Conservation (phyloP, 768 basidiomycete species). For the Mrakia frigida region DNA sequence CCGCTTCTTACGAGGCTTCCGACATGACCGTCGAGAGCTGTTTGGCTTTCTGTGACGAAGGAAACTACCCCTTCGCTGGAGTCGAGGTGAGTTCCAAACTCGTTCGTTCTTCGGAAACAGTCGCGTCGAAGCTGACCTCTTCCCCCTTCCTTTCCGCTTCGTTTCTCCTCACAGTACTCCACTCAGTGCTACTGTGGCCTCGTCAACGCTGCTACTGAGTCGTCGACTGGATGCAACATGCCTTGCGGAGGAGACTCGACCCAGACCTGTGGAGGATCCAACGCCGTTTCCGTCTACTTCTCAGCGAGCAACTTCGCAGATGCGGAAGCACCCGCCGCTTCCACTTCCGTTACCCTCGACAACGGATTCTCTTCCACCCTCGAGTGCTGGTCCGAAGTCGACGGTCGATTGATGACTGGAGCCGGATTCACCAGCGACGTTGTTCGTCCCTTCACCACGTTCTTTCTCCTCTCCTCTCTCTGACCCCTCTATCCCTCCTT, state of each 20-base stretch:
- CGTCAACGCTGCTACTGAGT: conserved; percentile 10
- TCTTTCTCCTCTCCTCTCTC: no score
- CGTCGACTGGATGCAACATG: conserved; percentile 23
- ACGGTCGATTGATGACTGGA: conserved; percentile 19
- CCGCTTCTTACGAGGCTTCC: no score
- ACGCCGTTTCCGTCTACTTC: not conserved
- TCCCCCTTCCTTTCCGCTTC: no score
- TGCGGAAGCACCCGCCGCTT: not conserved
- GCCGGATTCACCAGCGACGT: not conserved
- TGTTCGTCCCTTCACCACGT: no score
- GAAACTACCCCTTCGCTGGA: no score
- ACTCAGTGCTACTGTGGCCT: not conserved
- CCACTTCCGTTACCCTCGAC: not conserved
- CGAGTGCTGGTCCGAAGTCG: conserved; percentile 7
- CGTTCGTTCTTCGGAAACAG: no score
- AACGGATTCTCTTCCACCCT: not conserved
- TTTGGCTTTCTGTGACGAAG: no score
- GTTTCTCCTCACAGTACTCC: not conserved
- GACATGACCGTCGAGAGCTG: no score
- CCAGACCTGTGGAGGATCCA: conserved; percentile 22
- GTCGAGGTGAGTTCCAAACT: no score
- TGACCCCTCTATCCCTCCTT: no score
- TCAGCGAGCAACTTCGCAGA: no score
- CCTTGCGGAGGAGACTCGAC: conserved; percentile 18
- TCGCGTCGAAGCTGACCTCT: no score